These are phyloP conservation scores for Lachnellula suecica DNA, from an alignment of 2,329 filamentous ascomycete genomes.

Conservation along the genomic window DNA sequence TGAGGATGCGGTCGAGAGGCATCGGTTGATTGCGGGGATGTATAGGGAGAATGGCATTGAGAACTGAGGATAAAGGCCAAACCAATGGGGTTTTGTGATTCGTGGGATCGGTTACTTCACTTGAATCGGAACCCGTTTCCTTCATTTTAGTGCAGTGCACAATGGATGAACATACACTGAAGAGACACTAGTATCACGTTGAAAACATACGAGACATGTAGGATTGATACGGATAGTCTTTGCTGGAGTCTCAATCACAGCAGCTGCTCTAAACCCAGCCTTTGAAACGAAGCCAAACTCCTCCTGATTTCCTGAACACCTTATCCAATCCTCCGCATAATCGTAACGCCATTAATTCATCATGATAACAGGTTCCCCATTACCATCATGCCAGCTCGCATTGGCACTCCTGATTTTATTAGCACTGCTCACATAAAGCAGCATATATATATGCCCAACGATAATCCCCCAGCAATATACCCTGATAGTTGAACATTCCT, in stretches of 20 bases:
- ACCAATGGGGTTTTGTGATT: too few relatives aligned
- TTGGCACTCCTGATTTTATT: constrained; percentile 57
- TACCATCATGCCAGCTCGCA: constrained; percentile 66
- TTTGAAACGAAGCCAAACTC: background rate
- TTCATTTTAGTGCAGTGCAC: too few relatives aligned
- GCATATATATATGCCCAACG: constrained; percentile 69
- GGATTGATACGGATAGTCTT: too few relatives aligned
- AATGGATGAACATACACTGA: too few relatives aligned
- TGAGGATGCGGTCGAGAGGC: constrained; percentile 28
- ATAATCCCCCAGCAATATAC: constrained; percentile 80
- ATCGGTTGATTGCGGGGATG: constrained; percentile 21
- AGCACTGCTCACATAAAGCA: constrained; percentile 71
- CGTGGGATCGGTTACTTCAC: too few relatives aligned
- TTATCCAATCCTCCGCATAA: background rate
- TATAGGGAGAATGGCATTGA: constrained; percentile 20
- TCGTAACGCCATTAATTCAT: constrained; percentile 38
- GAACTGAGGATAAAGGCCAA: too few relatives aligned
- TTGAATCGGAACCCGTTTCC: too few relatives aligned
- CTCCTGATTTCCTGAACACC: background rate
- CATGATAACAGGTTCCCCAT: constrained; percentile 53
- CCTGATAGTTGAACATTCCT: constrained; percentile 46
- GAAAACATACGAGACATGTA: too few relatives aligned
- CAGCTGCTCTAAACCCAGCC: too few relatives aligned
- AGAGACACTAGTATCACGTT: too few relatives aligned
- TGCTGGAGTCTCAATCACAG: too few relatives aligned